A percentile compares a stretch with the other conserved stretches of the same genome.
Conservation (phyloP, 257 asterid species). For the Leonotis leonurus region DNA sequence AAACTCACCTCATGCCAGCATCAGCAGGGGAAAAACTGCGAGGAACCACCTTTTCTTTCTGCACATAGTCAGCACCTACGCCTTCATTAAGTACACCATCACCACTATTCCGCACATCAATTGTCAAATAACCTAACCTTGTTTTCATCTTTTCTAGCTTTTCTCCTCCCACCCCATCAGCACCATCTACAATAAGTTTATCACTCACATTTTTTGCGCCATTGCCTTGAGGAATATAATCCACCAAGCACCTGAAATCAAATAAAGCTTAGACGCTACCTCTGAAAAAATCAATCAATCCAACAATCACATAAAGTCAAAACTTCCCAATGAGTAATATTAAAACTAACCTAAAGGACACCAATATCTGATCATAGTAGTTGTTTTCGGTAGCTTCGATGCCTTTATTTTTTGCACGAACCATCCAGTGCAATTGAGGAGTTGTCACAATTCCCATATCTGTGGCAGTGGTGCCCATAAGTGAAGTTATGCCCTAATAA, state of each 20-base stretch:
- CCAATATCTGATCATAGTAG: conserved; percentile 57
- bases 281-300: not conserved
- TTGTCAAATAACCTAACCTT: conserved; percentile 31
- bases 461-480: conserved; percentile 49
- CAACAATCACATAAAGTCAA: not conserved
- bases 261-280: not conserved
- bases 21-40: conserved; percentile 65
- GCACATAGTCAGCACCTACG: conserved; percentile 96
- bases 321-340: not conserved
- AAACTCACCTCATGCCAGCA: conserved; percentile 60
- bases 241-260: conserved; percentile 59
- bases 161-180: conserved; percentile 93
- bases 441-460: conserved; percentile 81
- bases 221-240: conserved; percentile 46
- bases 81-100: conserved; percentile 77
- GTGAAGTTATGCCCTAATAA: conserved; percentile 56
- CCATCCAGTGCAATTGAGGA: conserved; percentile 97
- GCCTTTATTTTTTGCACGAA: conserved; percentile 67
- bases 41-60: conserved; percentile 82
- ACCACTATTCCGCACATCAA: conserved; percentile 75
- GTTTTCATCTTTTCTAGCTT: conserved; percentile 54
- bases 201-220: conserved; percentile 21
- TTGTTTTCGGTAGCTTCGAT: conserved; percentile 53
- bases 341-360: conserved; percentile 61
- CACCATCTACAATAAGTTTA: conserved; percentile 71